Percentiles rank a stretch among this genome's conserved stretches.
Evolutionary conservation across 768 basidiomycete species (phyloP).

Genomic region (Termitomyces sp.): DNA sequence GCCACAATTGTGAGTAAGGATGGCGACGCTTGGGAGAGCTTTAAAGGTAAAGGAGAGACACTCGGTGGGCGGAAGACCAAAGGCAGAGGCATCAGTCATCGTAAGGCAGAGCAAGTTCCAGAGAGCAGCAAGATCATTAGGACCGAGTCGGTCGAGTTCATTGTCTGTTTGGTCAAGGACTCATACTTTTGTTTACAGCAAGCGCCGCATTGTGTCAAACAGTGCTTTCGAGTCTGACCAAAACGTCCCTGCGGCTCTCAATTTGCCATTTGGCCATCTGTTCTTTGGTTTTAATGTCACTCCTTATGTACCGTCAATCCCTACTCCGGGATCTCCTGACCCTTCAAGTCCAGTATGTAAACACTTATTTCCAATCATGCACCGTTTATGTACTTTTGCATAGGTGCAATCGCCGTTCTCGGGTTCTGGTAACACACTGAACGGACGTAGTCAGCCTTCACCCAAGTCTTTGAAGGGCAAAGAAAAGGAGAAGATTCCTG

Average conservation of each 20-base stretch:
- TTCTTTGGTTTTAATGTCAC: conserved; percentile 94
- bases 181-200: conserved; percentile 36
- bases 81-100: conserved; percentile 86
- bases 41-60: conserved; percentile 93
- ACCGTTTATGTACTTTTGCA: not conserved
- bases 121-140: conserved; percentile 84
- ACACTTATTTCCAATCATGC: not conserved
- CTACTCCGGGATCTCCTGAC: conserved; percentile 24
- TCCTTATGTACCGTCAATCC: conserved; percentile 53
- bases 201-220: conserved; percentile 80
- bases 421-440: conserved; percentile 66
- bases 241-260: conserved; percentile 85
- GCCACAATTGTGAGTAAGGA: conserved; percentile 57
- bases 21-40: conserved; percentile 89
- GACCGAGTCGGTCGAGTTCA: conserved; percentile 67
- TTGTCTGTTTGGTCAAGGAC: conserved; percentile 4
- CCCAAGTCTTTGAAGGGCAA: conserved; percentile 38
- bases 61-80: conserved; percentile 88
- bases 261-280: conserved; percentile 87
- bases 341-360: not conserved
- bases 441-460: conserved; percentile 35
- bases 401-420: conserved; percentile 46
- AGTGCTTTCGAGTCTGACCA: conserved; percentile 65
- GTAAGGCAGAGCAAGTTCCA: conserved; percentile 74
- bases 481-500: conserved; percentile 43